Evolutionary conservation across 768 basidiomycete genomes (phyloP).

Genomic region (Baorangia bicolor): DNA sequence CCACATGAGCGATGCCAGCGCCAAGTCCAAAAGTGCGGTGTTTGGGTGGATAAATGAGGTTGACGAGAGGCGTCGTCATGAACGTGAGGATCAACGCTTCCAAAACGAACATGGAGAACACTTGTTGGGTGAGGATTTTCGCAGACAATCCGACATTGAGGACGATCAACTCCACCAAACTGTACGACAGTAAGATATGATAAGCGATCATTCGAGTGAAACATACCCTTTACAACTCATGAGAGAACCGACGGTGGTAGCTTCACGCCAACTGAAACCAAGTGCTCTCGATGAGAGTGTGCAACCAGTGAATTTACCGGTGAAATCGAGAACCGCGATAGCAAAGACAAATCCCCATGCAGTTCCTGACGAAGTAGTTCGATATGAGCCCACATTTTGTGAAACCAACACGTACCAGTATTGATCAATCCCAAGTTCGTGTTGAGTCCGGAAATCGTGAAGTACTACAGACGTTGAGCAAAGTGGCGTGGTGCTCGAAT

Average conservation of each 20-base stretch:
- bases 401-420: constrained; percentile 45
- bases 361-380: constrained; percentile 42
- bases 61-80: constrained; percentile 81
- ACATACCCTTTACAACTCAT: constrained; percentile 96
- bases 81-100: constrained; percentile 82
- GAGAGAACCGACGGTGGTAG: constrained; percentile 81
- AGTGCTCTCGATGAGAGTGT: constrained; percentile 61
- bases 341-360: constrained; percentile 89
- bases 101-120: constrained; percentile 96
- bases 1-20: background rate
- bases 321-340: constrained; percentile 75
- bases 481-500: background rate
- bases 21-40: constrained; percentile 47
- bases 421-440: constrained; percentile 87
- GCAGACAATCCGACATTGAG: constrained; percentile 90
- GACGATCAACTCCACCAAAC: constrained; percentile 91
- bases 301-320: constrained; percentile 89
- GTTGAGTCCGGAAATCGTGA: constrained; percentile 89
- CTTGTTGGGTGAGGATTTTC: constrained; percentile 68
- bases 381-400: background rate
- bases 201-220: background rate
- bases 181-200: constrained; percentile 26
- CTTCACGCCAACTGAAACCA: constrained; percentile 80
- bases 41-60: constrained; percentile 63
- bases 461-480: constrained; percentile 59